A percentile compares a stretch with the other conserved stretches of the same genome.
These are phyloP conservation scores for Polychaeton citri DNA, from an alignment of 2,329 filamentous ascomycete genomes.

Conservation along the genomic window DNA sequence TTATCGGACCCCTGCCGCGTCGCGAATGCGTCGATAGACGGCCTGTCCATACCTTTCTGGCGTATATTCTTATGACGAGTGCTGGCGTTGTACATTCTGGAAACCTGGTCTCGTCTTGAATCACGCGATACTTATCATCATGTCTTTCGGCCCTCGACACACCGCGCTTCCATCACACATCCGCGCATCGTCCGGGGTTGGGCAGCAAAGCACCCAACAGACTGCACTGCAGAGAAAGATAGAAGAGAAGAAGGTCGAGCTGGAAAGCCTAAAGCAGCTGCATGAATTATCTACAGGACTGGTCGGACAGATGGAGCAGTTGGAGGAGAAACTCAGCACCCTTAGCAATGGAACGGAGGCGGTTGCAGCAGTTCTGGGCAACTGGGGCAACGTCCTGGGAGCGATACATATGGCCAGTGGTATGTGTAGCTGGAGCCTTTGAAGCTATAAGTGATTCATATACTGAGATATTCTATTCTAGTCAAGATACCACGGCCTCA, in stretches of 20 bases:
- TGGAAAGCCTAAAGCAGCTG: conserved; percentile 65
- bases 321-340: conserved; percentile 66
- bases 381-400: conserved; percentile 77
- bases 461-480: conserved; percentile 22
- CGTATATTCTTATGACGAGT: too few species aligned
- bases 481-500: conserved; percentile 57
- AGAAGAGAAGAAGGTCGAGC: conserved; percentile 72
- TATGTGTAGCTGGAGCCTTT: conserved; percentile 30
- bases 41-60: too few species aligned
- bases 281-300: conserved; percentile 66
- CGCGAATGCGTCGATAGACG: too few species aligned
- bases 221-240: conserved; percentile 48
- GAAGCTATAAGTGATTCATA: background rate
- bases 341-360: conserved; percentile 74
- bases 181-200: conserved; percentile 34
- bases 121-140: conserved; percentile 6
- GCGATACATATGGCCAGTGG: conserved; percentile 79
- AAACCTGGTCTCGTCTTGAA: conserved; percentile 2
- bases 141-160: conserved; percentile 28
- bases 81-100: too few species aligned
- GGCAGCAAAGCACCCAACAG: conserved; percentile 37
- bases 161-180: conserved; percentile 47
- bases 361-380: conserved; percentile 70
- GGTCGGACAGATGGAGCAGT: conserved; percentile 67
- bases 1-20: too few species aligned